Conservation (phyloP, 2,329 filamentous ascomycete species). For the Aurifilum marmelostoma region DNA sequence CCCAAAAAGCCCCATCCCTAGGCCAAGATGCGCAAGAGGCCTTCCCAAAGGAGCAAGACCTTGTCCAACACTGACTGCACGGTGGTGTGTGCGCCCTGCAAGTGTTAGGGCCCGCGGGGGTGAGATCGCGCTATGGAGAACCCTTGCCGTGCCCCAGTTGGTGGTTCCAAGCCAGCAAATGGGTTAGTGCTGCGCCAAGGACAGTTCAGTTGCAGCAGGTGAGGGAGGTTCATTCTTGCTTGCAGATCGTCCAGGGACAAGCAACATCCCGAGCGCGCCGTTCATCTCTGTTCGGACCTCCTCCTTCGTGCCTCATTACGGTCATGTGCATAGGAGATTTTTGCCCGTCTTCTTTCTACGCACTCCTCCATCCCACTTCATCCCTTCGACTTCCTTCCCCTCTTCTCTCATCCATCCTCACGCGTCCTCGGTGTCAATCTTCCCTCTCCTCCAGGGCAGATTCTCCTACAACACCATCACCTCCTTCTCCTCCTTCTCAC, state of each 20-base stretch:
- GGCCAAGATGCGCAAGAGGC: neutral
- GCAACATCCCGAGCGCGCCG: conserved; percentile 6
- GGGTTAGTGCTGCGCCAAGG: neutral
- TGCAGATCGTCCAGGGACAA: neutral
- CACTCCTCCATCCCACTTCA: neutral
- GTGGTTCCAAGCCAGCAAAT: neutral
- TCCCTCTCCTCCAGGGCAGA: conserved; percentile 8
- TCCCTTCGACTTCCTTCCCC: neutral
- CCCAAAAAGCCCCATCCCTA: neutral
- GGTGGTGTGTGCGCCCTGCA: neutral
- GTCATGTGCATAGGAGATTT: neutral
- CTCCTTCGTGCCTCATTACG: neutral
- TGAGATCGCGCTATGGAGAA: conserved; percentile 19
- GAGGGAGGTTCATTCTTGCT: neutral
- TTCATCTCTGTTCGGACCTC: neutral
- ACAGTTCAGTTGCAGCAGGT: no score
- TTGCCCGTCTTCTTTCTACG: neutral
- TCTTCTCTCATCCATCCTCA: conserved; percentile 4
- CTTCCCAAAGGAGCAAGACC: conserved; percentile 5
- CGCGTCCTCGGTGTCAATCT: conserved; percentile 10
- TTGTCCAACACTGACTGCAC: conserved; percentile 7
- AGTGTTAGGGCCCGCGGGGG: conserved; percentile 8
- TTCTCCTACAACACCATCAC: no score
- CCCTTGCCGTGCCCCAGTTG: neutral
- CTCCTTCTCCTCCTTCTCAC: conserved; percentile 6